Conservation (phyloP, 176 grass and related monocot species). For the Cymbopogon citratus region DNA sequence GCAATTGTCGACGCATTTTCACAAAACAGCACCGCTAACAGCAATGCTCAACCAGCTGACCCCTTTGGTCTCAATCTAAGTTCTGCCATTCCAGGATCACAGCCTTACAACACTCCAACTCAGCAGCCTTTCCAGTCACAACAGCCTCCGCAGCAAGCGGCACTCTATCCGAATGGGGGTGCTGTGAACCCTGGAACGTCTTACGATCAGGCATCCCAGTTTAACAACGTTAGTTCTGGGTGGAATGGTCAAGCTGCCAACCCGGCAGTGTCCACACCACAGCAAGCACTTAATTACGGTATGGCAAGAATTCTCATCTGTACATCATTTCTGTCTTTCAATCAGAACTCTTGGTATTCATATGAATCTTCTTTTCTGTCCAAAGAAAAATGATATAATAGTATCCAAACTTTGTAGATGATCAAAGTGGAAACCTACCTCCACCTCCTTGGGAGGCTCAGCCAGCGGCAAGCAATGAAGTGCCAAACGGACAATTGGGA, state of each 20-base stretch:
- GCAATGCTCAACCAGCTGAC: slow-evolving; percentile 26
- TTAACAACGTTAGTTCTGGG: slow-evolving; percentile 44
- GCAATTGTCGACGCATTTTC: slow-evolving; percentile 77
- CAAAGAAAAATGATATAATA: slow-evolving; percentile 15
- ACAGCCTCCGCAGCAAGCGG: slow-evolving; percentile 41
- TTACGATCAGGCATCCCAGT: slow-evolving; percentile 52
- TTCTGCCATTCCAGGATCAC: slow-evolving; percentile 46
- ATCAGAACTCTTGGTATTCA: background rate
- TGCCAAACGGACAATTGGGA: slow-evolving; percentile 39
- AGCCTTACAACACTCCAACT: slow-evolving; percentile 38
- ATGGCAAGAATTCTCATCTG: background rate
- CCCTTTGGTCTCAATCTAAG: slow-evolving; percentile 48
- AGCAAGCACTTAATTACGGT: slow-evolving; percentile 54
- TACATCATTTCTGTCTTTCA: background rate
- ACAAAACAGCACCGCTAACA: slow-evolving; percentile 38
- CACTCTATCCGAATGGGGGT: slow-evolving; percentile 51
- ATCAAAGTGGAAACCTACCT: slow-evolving; percentile 51
- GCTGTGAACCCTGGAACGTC: slow-evolving; percentile 46
- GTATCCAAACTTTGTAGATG: slow-evolving; percentile 52
- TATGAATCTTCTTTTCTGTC: slow-evolving; percentile 6
- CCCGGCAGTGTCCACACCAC: slow-evolving; percentile 29
- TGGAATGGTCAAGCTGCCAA: slow-evolving; percentile 62
- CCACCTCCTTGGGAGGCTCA: slow-evolving; percentile 67
- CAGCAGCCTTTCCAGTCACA: slow-evolving; percentile 53
- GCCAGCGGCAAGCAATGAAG: slow-evolving; percentile 34